Base-by-base conservation (phyloP, 163 green algal genomes). In the Chlamydomonas reinhardtii region DNA sequence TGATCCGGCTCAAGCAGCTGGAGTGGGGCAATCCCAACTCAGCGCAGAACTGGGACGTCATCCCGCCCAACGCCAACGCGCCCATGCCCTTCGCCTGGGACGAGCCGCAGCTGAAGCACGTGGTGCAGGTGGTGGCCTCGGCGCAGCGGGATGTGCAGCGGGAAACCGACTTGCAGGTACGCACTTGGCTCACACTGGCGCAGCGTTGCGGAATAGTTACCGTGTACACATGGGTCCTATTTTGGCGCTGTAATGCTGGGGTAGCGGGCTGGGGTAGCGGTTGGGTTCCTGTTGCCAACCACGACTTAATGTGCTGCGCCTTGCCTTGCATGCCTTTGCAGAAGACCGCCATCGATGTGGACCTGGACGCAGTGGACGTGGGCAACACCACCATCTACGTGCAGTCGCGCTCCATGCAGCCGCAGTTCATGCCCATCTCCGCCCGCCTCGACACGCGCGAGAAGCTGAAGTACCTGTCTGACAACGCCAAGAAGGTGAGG, bases 11-110 rank as follows among this genome's bases (percentile, higher is more conserved):
- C 84, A 92, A 91, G 37, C 94, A 97, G 87, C n/a, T 83, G 19
- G 88, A 77, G 17, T 86, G 77, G 61, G 20, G 20, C 76, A 71
- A 66, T 73, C 61, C n/a, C 70, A 16, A n/a, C 59, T 16, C 4
- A 29, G 19, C 22, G 75, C 56, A 79, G 8, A 59, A 80, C 29
- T 93, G 93, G 78, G 94, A 97, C 84, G 85, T 73, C 20, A 86
- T 96, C 83, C 39, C 35, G 34, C 75, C 87, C 48, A 83, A 83
- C 62, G 54, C 61, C 29, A 75, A 78, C 54, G 11, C 29, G 61
- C 79, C 82, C 12, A 94, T 98, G 90, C 91, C 94, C 3, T 98
- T 97, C 87, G 96, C 96, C 11, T 98, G 96, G 95, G 96, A 98
- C 81, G 94, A 97, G 74, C 82, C 86, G 9, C 72, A 35, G 25